A percentile compares a stretch with the other conserved stretches of the same genome.
Conservation (phyloP, 2,329 filamentous ascomycete species). For the Fusarium proliferatum region DNA sequence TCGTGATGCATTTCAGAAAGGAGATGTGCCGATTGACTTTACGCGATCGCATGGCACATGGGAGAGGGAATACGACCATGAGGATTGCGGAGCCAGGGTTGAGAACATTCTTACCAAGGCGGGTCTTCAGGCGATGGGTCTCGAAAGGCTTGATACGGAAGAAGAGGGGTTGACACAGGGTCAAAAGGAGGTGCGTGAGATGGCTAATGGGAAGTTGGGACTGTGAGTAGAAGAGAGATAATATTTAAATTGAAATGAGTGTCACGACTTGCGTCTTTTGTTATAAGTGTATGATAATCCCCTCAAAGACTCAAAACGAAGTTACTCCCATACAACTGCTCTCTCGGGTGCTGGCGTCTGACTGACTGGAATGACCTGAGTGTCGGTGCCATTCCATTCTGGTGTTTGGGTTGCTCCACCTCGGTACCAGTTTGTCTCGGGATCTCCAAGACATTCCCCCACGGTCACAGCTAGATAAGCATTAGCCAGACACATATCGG, state of each 20-base stretch:
- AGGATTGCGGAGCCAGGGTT: not conserved
- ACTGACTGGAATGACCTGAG: not conserved
- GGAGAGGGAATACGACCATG: not conserved
- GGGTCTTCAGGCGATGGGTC: not conserved
- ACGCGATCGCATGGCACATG: not conserved
- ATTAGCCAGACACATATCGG: accelerated
- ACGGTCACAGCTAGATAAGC: not conserved
- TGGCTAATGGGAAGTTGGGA: not conserved
- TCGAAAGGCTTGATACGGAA: not conserved
- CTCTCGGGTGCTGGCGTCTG: slow-evolving; percentile 8
- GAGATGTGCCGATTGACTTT: not conserved
- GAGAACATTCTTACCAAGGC: not conserved
- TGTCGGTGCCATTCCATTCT: not conserved
- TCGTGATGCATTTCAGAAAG: not conserved
- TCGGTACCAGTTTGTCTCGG: slow-evolving; percentile 22
- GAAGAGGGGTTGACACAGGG: not conserved
- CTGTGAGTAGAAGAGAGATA: not conserved
- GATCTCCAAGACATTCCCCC: slow-evolving; percentile 25
- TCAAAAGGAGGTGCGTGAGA: not conserved
- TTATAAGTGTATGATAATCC: not conserved
- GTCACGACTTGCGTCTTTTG: not conserved
- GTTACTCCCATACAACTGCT: not conserved
- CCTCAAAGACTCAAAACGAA: accelerated
- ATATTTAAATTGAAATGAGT: not conserved
- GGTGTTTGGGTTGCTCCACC: not conserved